These are phyloP conservation scores for Guadua angustifolia DNA, from an alignment of 176 grass and related monocot genomes.

Conservation along the genomic window DNA sequence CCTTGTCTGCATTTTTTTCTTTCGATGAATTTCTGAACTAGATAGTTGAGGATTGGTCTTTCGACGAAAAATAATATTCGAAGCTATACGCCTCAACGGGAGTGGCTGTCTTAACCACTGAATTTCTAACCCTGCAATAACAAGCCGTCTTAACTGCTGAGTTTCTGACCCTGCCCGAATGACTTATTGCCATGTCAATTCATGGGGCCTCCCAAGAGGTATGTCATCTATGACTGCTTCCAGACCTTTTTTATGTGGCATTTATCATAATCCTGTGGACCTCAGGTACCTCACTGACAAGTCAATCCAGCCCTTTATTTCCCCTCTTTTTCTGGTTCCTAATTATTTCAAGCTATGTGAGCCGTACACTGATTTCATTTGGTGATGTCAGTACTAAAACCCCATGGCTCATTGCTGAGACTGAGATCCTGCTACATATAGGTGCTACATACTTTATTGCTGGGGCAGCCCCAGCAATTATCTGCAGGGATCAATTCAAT, in stretches of 20 bases:
- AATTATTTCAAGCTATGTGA: constrained; percentile 19
- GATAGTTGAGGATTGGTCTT: not conserved
- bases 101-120: not conserved
- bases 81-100: not conserved
- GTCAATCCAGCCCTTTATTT: constrained; percentile 4
- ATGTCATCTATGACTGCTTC: not conserved
- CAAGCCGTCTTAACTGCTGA: not conserved
- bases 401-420: not conserved
- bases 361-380: not conserved
- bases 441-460: constrained; percentile 37
- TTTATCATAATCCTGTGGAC: constrained; percentile 14
- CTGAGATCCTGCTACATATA: constrained; percentile 18
- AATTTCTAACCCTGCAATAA: not conserved
- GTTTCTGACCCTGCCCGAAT: not conserved
- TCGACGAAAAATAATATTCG: not conserved
- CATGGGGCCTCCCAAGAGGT: not conserved
- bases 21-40: not conserved
- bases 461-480: constrained; percentile 15
- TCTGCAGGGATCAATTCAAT: not conserved
- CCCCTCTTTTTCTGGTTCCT: not conserved
- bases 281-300: constrained; percentile 16
- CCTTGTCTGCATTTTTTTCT: not conserved
- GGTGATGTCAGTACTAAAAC: not conserved
- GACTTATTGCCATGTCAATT: not conserved
- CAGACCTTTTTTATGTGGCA: not conserved